Conservation (phyloP, 352 stramenopile species). For the Globisporangium splendens region DNA sequence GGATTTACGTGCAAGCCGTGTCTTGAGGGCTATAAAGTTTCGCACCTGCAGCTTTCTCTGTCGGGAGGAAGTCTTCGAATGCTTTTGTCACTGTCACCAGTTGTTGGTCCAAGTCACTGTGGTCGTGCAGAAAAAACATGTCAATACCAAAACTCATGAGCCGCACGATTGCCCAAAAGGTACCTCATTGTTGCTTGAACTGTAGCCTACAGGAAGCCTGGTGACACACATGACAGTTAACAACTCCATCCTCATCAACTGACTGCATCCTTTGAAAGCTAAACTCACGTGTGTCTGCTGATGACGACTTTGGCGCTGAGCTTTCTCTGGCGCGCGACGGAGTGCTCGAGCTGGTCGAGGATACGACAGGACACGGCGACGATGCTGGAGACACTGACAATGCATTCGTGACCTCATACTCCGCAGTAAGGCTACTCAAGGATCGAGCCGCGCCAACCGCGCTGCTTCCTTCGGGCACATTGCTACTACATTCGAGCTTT, state of each 20-base stretch:
- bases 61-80: conserved; percentile 14
- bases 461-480: not conserved
- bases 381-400: not conserved
- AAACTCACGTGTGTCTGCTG: not conserved
- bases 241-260: not conserved
- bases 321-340: not conserved
- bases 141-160: too few species aligned
- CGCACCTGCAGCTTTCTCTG: conserved; percentile 13
- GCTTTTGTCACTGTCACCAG: conserved; percentile 17
- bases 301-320: not conserved
- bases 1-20: too few species aligned
- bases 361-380: not conserved
- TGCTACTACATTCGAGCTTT: not conserved
- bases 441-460: not conserved
- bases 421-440: conserved; percentile 14
- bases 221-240: not conserved
- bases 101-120: conserved; percentile 28
- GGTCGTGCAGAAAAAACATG: not conserved
- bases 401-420: conserved; percentile 9
- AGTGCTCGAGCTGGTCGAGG: not conserved
- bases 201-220: conserved; percentile 6
- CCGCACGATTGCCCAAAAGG: not conserved
- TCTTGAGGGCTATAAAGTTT: too few species aligned
- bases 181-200: conserved; percentile 15
- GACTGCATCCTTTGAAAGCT: not conserved